A percentile compares a stretch with the other conserved stretches of the same genome.
Evolutionary conservation across 1,139 yeast genomes (phyloP).

Genomic region (Taphrina flavorubra): DNA sequence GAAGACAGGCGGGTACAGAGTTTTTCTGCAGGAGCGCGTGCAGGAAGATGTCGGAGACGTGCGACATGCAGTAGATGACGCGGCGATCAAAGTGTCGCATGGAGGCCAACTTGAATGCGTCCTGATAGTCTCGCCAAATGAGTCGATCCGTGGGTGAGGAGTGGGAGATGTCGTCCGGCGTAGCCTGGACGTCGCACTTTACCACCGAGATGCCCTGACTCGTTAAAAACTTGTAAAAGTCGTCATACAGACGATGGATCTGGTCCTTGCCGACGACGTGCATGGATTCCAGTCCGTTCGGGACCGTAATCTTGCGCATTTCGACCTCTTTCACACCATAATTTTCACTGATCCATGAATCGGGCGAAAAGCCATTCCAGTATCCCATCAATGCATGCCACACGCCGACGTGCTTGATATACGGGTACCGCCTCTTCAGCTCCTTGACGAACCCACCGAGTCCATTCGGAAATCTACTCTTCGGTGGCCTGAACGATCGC

Average conservation of each 20-base stretch:
- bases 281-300: conserved; percentile 25
- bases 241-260: conserved; percentile 48
- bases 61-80: conserved; percentile 51
- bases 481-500: conserved; percentile 47
- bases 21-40: conserved; percentile 45
- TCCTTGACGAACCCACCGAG: conserved; percentile 48
- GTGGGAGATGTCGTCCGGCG: conserved; percentile 48
- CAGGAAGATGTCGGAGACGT: conserved; percentile 49
- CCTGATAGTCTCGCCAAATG: conserved; percentile 48
- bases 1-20: conserved; percentile 47
- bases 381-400: conserved; percentile 52
- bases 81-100: conserved; percentile 48
- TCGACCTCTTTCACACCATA: conserved; percentile 42
- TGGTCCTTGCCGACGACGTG: conserved; percentile 44
- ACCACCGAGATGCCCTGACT: conserved; percentile 49
- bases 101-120: conserved; percentile 48
- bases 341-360: conserved; percentile 43
- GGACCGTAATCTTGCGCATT: conserved; percentile 26
- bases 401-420: conserved; percentile 50
- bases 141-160: conserved; percentile 41
- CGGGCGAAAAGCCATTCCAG: conserved; percentile 50
- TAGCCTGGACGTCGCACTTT: conserved; percentile 51
- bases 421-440: conserved; percentile 48
- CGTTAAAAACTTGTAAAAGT: conserved; percentile 48
- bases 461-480: conserved; percentile 49